Percentiles rank a stretch among this genome's conserved stretches.
These are phyloP conservation scores for Xanthoconium separans DNA, from an alignment of 1,284 basidiomycete genomes.

Conservation along the genomic window DNA sequence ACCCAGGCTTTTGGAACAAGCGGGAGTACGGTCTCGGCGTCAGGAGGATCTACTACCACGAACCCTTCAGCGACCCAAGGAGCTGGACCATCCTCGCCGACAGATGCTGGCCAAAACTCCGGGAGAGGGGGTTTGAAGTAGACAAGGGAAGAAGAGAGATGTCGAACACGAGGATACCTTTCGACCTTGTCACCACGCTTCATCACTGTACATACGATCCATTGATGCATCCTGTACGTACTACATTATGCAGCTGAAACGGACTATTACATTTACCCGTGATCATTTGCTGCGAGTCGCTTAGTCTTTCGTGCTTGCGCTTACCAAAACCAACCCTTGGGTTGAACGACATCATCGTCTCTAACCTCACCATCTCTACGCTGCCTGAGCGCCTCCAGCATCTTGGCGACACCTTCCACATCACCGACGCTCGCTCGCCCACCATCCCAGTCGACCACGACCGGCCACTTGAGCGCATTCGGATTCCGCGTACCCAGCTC, in stretches of 20 bases:
- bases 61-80: too few species aligned
- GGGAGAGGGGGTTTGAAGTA: neutral
- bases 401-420: constrained; percentile 61
- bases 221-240: too few species aligned
- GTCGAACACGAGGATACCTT: neutral
- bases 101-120: neutral
- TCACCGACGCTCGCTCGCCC: constrained; percentile 65
- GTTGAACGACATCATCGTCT: constrained; percentile 39
- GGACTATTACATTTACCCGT: too few species aligned
- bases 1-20: neutral
- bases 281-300: too few species aligned
- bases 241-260: too few species aligned
- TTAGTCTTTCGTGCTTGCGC: neutral
- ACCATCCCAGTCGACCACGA: constrained; percentile 77
- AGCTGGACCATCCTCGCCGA: too few species aligned
- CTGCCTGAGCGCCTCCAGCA: constrained; percentile 62
- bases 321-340: constrained; percentile 53
- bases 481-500: constrained; percentile 55
- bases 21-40: too few species aligned
- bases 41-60: too few species aligned
- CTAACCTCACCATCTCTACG: constrained; percentile 60
- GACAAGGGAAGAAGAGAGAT: neutral
- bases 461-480: constrained; percentile 66
- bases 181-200: neutral
- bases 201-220: neutral